Evolutionary conservation across 2,329 filamentous ascomycete genomes (phyloP).

Genomic region (Allantophomopsis cytisporea): DNA sequence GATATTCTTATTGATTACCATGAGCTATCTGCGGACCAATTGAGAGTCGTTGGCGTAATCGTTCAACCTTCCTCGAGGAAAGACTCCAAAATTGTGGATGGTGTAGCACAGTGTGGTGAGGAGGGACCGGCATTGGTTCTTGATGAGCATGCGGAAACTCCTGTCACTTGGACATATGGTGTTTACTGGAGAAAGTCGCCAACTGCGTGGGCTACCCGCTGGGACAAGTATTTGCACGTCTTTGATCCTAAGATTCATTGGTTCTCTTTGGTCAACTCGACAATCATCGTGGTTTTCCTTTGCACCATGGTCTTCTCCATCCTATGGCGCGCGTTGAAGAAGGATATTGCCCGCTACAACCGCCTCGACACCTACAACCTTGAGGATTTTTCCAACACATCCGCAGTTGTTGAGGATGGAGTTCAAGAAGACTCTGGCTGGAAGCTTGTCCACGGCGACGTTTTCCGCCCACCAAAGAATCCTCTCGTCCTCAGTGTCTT

Average conservation of each 20-base stretch:
- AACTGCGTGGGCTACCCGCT: slow-evolving; percentile 90
- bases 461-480: slow-evolving; percentile 78
- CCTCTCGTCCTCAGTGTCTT: slow-evolving; percentile 78
- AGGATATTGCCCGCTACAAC: slow-evolving; percentile 96
- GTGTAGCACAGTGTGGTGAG: slow-evolving; percentile 48
- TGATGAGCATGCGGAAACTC: slow-evolving; percentile 44
- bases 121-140: slow-evolving; percentile 47
- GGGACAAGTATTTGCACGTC: slow-evolving; percentile 98
- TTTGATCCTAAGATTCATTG: slow-evolving; percentile 98
- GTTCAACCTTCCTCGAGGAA: slow-evolving; percentile 68
- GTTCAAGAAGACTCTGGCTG: slow-evolving; percentile 96
- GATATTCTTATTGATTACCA: slow-evolving; percentile 92
- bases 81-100: slow-evolving; percentile 35
- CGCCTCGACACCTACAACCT: slow-evolving; percentile 81
- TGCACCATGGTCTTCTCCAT: slow-evolving; percentile 89
- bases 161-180: slow-evolving; percentile 81
- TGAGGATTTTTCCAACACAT: slow-evolving; percentile 74
- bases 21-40: slow-evolving; percentile 56
- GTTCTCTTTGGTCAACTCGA: slow-evolving; percentile 95
- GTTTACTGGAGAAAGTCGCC: slow-evolving; percentile 76
- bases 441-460: slow-evolving; percentile 96
- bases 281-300: slow-evolving; percentile 86
- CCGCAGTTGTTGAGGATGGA: slow-evolving; percentile 69
- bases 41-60: slow-evolving; percentile 81
- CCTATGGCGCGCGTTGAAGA: slow-evolving; percentile 72